Base-by-base conservation (phyloP, 192 early-diverging fungal genomes). In the Linnemannia hyalina region DNA sequence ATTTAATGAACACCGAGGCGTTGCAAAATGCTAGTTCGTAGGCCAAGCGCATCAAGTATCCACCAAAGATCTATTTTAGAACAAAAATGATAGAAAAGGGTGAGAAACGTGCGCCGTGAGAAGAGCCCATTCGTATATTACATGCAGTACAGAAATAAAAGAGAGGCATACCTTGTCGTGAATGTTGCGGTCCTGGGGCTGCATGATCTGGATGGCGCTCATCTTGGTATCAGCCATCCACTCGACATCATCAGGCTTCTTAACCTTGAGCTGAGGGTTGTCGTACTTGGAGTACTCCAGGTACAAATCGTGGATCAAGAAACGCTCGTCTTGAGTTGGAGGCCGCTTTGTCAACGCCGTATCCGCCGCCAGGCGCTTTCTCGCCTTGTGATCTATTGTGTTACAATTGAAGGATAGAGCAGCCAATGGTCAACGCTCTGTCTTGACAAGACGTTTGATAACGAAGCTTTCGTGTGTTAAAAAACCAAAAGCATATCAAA, bases 11-110 rank as follows among this genome's bases (percentile, higher is more conserved):
- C 15, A 96, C 82, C 0, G 93, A 90, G 4, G 93, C 96, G 57
- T 95, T 95, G 47, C 94, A 91, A 85, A 93, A 95, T 9, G 96
- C 95, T 1, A 98, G 91, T 88, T 98, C 97, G 70, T 91, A 95
- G 0, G 97, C 97, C 6, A 95, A 88, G 70, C 95, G 93, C 96
- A 98, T 97, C 68, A 97, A 88, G 60, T 94, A 95, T 47, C 93
- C 92, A 55, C 96, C 96, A 90, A 97, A 96, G 36, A 86, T 86
- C 84, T 86, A 81, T 88, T 80, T 68, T 32, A 41, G 55, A 35
- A 55, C 6, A 13, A 38, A 41, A n/a, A 76, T 7, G 29, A 26
- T 11, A 47, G 42, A 35, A 35, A 68, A 38, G 60, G 40, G 40
- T 54, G 22, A 11, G 40, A 1, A 74, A 65, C 13, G 41, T 0